These are phyloP conservation scores for Alternaria longipes DNA, from an alignment of 2,329 filamentous ascomycete species.

Conservation along the genomic window DNA sequence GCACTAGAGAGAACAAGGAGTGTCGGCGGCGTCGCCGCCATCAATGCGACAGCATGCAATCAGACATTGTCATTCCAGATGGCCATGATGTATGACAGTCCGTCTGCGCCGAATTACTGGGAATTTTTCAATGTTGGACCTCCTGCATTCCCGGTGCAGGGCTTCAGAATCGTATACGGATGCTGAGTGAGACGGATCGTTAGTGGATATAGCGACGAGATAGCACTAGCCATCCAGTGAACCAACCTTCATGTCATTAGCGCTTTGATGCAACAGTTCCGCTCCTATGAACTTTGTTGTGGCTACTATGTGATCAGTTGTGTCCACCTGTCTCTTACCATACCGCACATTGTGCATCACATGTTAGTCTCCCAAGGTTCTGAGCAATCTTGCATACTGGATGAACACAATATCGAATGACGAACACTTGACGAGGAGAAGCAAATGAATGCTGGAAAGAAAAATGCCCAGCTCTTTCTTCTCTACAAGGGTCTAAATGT, in stretches of 20 bases:
- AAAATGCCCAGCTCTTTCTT: not conserved
- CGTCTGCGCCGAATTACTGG: slow-evolving; percentile 38
- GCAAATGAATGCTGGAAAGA: not conserved
- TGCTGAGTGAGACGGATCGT: slow-evolving; percentile 25
- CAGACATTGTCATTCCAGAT: slow-evolving; percentile 44
- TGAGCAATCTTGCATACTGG: not conserved
- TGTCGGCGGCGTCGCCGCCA: slow-evolving; percentile 26
- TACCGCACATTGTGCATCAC: not conserved
- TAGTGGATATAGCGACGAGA: not conserved
- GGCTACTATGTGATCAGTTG: not conserved
- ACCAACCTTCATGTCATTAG: not conserved
- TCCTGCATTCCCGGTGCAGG: slow-evolving; percentile 37
- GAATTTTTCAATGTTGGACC: slow-evolving; percentile 35
- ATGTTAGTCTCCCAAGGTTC: not conserved
- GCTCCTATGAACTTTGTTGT: not conserved
- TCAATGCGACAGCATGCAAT: slow-evolving; percentile 33
- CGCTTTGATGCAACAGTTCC: not conserved
- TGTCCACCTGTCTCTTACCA: not conserved
- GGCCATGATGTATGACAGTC: slow-evolving; percentile 36
- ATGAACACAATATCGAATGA: not conserved
- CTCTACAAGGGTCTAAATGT: no score
- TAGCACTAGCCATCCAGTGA: not conserved
- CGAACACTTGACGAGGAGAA: not conserved
- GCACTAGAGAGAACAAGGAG: slow-evolving; percentile 26
- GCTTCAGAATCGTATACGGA: slow-evolving; percentile 38